Conservation (phyloP, 2,329 filamentous ascomycete genomes). For the Beauveria caledonica region DNA sequence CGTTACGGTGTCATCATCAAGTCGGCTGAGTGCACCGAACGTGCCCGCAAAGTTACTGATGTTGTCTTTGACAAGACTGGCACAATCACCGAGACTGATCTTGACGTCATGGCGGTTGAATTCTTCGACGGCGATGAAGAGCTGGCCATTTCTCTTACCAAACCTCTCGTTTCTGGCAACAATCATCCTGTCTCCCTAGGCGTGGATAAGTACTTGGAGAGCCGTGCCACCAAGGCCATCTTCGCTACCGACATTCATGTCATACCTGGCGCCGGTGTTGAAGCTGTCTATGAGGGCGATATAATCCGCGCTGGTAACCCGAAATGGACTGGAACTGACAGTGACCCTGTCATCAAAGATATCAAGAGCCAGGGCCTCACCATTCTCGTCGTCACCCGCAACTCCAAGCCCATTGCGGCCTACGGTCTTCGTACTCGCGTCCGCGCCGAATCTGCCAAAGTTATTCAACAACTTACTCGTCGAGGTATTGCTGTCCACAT, state of each 20-base stretch:
- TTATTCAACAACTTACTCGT: constrained; percentile 36
- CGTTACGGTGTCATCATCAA: constrained; percentile 51
- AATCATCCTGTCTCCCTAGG: constrained; percentile 44
- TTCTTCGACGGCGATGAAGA: constrained; percentile 16
- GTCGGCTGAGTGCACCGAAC: constrained; percentile 44
- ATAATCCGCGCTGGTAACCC: constrained; percentile 37
- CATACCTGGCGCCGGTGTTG: constrained; percentile 32
- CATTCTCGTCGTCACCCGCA: constrained; percentile 20
- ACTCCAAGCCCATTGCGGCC: constrained; percentile 29
- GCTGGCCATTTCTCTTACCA: constrained; percentile 19
- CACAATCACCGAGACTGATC: constrained; percentile 45
- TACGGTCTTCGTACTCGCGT: constrained; percentile 38
- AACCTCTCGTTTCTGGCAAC: constrained; percentile 27
- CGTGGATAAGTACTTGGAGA: constrained; percentile 33
- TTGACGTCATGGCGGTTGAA: constrained; percentile 20
- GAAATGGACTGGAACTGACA: constrained; percentile 29
- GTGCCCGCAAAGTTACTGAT: constrained; percentile 42
- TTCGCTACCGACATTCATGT: constrained; percentile 24
- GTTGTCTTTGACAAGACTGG: constrained; percentile 60
- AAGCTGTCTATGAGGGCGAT: constrained; percentile 24
- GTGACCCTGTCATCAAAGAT: constrained; percentile 15
- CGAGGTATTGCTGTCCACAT: constrained; percentile 44
- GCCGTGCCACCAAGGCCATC: constrained; percentile 3
- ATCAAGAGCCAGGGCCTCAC: constrained; percentile 19
- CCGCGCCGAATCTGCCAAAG: constrained; percentile 30